phyloP scores from a whole-genome alignment of 2,329 filamentous ascomycete genomes.

The Curvularia hawaiiensis region DNA sequence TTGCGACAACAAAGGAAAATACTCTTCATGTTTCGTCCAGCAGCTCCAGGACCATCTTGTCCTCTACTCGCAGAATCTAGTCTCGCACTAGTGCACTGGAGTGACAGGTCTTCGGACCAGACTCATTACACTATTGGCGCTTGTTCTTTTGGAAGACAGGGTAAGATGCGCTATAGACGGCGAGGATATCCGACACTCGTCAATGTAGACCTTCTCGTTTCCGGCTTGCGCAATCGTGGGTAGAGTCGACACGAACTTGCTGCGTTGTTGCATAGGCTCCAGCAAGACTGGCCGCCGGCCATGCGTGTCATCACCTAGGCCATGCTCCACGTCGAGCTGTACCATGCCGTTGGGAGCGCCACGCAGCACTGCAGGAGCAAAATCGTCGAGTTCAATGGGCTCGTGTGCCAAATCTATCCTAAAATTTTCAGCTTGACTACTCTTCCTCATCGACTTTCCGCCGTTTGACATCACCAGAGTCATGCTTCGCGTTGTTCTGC shows the following conservation, averaged over 20 bases:
- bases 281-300: slow-evolving; percentile 13
- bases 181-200: slow-evolving; percentile 18
- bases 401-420: slow-evolving; percentile 15
- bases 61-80: slow-evolving; percentile 3
- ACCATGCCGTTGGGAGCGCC: not conserved
- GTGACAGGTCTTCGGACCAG: slow-evolving; percentile 13
- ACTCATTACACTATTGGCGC: slow-evolving; percentile 19
- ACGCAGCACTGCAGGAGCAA: slow-evolving; percentile 13
- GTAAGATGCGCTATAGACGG: slow-evolving; percentile 19
- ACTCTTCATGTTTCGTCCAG: not conserved
- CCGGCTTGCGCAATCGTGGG: slow-evolving; percentile 18
- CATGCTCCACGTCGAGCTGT: slow-evolving; percentile 20
- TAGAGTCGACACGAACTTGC: not conserved
- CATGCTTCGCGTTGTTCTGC: slow-evolving; percentile 19
- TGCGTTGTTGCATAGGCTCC: slow-evolving; percentile 1
- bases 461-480: slow-evolving; percentile 19
- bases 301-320: slow-evolving; percentile 1
- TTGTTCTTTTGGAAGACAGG: slow-evolving; percentile 13
- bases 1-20: not conserved
- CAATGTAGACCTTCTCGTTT: slow-evolving; percentile 23
- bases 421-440: slow-evolving; percentile 16
- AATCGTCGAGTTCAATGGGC: slow-evolving; percentile 23
- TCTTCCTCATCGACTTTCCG: slow-evolving; percentile 12
- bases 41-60: slow-evolving; percentile 19
- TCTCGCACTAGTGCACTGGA: slow-evolving; percentile 6